Evolutionary conservation across 2,329 filamentous ascomycete species (phyloP).

Genomic region (Trichophaea hybrida): DNA sequence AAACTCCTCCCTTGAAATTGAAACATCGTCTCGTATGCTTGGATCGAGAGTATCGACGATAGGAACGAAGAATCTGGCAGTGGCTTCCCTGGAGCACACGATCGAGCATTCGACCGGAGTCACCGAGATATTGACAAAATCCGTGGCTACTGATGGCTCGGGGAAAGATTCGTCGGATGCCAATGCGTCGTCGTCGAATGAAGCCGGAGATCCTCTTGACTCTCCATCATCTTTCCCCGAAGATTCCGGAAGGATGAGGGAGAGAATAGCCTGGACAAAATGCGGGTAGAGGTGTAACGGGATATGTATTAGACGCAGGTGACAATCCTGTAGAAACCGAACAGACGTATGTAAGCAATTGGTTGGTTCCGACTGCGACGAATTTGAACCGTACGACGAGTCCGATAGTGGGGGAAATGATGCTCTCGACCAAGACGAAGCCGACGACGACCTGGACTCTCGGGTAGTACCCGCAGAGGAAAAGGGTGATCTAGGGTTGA

Average conservation of each 20-base stretch:
- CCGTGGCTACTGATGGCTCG: conserved; percentile 31
- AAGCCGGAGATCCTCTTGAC: background rate
- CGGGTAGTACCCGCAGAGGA: conserved; percentile 8
- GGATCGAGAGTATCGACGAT: conserved; percentile 49
- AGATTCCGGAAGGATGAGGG: conserved; percentile 55
- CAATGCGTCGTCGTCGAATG: conserved; percentile 27
- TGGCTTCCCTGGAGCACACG: conserved; percentile 66
- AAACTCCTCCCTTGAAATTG: conserved; percentile 70
- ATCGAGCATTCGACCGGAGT: conserved; percentile 87
- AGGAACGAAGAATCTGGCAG: conserved; percentile 60
- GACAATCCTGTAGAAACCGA: conserved; percentile 53
- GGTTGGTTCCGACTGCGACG: background rate
- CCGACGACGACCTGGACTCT: conserved; percentile 10
- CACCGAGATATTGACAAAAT: conserved; percentile 85
- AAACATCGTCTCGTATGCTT: conserved; percentile 39
- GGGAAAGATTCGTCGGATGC: conserved; percentile 36
- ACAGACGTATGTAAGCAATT: conserved; percentile 28
- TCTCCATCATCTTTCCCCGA: background rate
- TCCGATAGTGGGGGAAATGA: background rate
- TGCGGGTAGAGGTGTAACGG: conserved; percentile 3
- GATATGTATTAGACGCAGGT: conserved; percentile 55
- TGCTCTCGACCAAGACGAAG: conserved; percentile 15
- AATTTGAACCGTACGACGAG: background rate
- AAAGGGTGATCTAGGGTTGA: background rate
- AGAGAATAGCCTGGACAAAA: conserved; percentile 77